Base-by-base conservation (phyloP, 306 rosid species). In the Echinosophora koreensis region DNA sequence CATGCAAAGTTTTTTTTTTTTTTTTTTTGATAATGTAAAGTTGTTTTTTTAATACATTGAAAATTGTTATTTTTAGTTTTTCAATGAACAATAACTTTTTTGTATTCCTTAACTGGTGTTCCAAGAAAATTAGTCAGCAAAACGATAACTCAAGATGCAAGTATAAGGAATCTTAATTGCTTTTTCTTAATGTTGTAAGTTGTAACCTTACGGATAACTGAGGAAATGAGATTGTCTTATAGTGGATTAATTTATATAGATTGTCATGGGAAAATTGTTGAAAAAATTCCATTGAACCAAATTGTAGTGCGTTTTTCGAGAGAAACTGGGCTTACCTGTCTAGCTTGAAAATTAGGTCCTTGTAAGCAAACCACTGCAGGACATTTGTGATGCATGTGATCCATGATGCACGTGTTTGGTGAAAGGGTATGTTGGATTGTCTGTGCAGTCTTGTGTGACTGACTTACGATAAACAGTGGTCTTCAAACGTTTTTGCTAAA, bases 361-460 rank as follows among this genome's bases (percentile, higher is more conserved):
- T n/a, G n/a, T n/a, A n/a, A 27, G 73, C 90, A 80, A 90, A 93
- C 95, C 93, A 91, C 98, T 93, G 95, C 86, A 82, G 58, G 8
- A 51, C 74, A 22, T 22, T 22, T 22, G 1, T 22, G 22, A 22
- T 22, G 22, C 22, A 22, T 22, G 6, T 44, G 57, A 55, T 39
- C 41, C 41, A 56, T 14, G 5, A 57, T 7, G 9, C 56, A 76
- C 22, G 22, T 22, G 22, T 22, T 22, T 22, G 22, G 22, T 63
- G 70, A 22, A 42, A 64, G 58, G 68, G 27, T 28, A n/a, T n/a
- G 3, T 11, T 27, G 13, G 59, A 79, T 14, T 8, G 18, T 22
- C 30, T 11, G 12, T 55, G 61, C n/a, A 67, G 5, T 17, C 13
- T 47, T 59, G 3, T 27, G 64, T 50, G 39, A 63, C n/a, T 46